phyloP scores from a whole-genome alignment of 225 moss, liverwort and hornwort genomes.

The Pseudisothecium myosuroides region DNA sequence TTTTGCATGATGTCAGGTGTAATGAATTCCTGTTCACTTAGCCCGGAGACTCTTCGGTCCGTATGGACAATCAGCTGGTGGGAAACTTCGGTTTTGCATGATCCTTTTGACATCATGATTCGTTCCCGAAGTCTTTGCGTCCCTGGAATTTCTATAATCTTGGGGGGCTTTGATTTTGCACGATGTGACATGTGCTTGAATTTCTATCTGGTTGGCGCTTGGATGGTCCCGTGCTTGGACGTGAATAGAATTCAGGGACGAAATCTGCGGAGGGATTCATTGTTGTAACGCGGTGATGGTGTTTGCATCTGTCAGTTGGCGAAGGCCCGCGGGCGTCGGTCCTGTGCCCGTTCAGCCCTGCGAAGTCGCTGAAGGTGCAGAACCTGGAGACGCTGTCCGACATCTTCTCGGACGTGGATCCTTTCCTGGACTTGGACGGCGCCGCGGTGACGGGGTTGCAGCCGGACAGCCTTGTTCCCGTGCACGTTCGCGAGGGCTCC shows the following conservation, averaged over 20 bases:
- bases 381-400: constrained; percentile 50
- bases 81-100: not conserved
- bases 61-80: not conserved
- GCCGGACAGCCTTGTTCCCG: constrained; percentile 75
- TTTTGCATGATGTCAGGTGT: not conserved
- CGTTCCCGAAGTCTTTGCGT: no score
- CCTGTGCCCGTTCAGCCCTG: constrained; percentile 6
- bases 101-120: no score
- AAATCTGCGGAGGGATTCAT: not conserved
- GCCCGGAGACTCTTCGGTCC: not conserved
- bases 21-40: not conserved
- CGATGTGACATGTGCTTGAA: not conserved
- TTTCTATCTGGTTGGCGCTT: not conserved
- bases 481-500: constrained; percentile 35
- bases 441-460: constrained; percentile 36
- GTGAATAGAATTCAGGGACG: not conserved
- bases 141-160: not conserved
- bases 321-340: not conserved
- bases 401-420: constrained; percentile 72
- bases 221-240: not conserved
- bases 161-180: not conserved
- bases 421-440: constrained; percentile 70
- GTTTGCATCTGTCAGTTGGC: not conserved
- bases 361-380: constrained; percentile 32
- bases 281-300: not conserved